Evolutionary conservation across 345 rosid species (phyloP), one percentile per base, ranked within the genome.

Genomic region (Aegle marmelos): DNA sequence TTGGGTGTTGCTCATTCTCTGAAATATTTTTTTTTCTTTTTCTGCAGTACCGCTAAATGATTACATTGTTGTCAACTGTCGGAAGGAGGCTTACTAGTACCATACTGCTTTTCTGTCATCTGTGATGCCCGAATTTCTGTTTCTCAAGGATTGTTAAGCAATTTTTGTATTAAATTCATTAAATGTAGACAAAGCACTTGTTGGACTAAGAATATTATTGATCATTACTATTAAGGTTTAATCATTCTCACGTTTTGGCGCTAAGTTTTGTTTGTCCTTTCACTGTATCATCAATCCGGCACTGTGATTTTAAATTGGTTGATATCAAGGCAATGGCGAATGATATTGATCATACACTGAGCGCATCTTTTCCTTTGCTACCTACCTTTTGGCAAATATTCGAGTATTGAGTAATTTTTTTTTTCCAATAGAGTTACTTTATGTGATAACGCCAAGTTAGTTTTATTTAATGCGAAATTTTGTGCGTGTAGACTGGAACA

Each of bases 41-140:
- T 54, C 9, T 66, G 85, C 85, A 82, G 85, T 82, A 79, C 77
- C 85, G 82, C 17, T 82, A 27, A 79, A 72, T 70, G 41, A 61
- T 72, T 34, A 0, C 33, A 21, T 16, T 45, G 6, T 33, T 31
- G 11, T 17, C 25, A 27, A 14, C 1, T n/a, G 41, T 2, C 6
- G 0, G 7, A 27, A 27, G 17, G 9, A 22, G 57, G 57, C 6
- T 2, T 16, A 5, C 21, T 22, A 16, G 57, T 53, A 53, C 57
- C 22, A 17, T 53, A 19, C 57, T 53, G 48, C 14, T 65, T 9
- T 21, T 19, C 37, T 54, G 31, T 39, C 59, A 33, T 59, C 68
- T 34, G 36, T 53, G 25, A 50, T 19, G 27, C 4, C 4, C 10
- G 11, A 53, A 61, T 76, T 67, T 76, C 34, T 3, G 14, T 54